Percentiles rank a stretch among this genome's conserved stretches.
Conservation (phyloP, 148 eudicot species). For the Pouteria glomerata region DNA sequence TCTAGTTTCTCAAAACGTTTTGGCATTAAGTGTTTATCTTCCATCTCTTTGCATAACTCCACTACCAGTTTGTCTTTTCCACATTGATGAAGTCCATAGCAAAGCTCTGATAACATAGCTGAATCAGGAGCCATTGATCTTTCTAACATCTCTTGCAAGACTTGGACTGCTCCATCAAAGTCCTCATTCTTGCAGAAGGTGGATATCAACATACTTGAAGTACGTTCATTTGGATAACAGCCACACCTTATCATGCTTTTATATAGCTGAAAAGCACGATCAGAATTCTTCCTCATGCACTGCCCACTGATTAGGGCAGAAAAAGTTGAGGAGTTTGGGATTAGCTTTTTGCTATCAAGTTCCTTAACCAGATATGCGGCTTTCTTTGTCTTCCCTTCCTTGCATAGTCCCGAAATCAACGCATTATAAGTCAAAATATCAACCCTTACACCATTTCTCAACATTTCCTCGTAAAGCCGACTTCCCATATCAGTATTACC, state of each 20-base stretch:
- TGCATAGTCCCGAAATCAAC: constrained; percentile 64
- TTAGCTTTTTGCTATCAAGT: constrained; percentile 9
- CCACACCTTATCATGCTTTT: constrained; percentile 60
- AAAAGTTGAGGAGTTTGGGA: constrained; percentile 60
- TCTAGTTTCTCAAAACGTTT: constrained; percentile 18
- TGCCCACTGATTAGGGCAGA: constrained; percentile 81
- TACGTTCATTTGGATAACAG: constrained; percentile 48
- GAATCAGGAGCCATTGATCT: constrained; percentile 48
- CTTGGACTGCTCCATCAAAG: constrained; percentile 60
- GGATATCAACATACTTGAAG: constrained; percentile 44
- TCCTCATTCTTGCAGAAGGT: constrained; percentile 62
- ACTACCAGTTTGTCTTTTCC: constrained; percentile 51
- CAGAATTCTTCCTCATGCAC: constrained; percentile 66
- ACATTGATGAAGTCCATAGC: constrained; percentile 38
- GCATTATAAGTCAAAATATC: constrained; percentile 74
- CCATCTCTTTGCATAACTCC: constrained; percentile 36
- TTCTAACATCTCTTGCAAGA: constrained; percentile 57
- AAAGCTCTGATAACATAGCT: constrained; percentile 33
- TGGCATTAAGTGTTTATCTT: constrained; percentile 32
- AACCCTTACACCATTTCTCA: constrained; percentile 40
- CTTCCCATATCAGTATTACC: constrained; percentile 45
- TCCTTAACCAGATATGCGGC: constrained; percentile 68
- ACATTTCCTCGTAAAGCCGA: constrained; percentile 65
- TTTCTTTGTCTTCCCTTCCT: constrained; percentile 70
- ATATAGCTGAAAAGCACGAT: constrained; percentile 66